Percentiles rank a stretch among this genome's conserved stretches.
Conservation (phyloP, 768 basidiomycete species). For the Pholiota conissans region DNA sequence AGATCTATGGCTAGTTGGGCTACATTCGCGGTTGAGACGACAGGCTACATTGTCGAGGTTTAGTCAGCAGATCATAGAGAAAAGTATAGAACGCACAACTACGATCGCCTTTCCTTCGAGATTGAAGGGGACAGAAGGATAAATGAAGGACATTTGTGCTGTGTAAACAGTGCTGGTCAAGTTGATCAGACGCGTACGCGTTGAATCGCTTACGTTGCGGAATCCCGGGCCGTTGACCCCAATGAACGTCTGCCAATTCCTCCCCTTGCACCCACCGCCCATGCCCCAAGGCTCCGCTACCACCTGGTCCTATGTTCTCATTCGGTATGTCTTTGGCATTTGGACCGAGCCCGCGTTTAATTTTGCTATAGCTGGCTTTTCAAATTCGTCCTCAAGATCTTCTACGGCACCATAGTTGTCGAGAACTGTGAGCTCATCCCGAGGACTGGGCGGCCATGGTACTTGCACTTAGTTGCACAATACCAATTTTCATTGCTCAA, state of each 20-base stretch:
- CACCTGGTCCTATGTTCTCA: slow-evolving; percentile 54
- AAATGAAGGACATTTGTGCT: slow-evolving; percentile 34
- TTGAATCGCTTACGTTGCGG: background rate
- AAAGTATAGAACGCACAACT: slow-evolving; percentile 36
- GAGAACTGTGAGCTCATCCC: slow-evolving; percentile 77
- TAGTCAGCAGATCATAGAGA: background rate
- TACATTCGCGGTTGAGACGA: slow-evolving; percentile 81
- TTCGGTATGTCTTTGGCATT: slow-evolving; percentile 50
- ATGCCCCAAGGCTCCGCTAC: slow-evolving; percentile 34
- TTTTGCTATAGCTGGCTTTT: slow-evolving; percentile 55
- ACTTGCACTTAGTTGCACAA: slow-evolving; percentile 12
- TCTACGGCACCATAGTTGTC: slow-evolving; percentile 87
- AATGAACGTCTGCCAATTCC: background rate
- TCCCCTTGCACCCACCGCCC: background rate
- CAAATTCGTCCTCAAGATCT: slow-evolving; percentile 84
- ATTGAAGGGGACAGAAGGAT: slow-evolving; percentile 24
- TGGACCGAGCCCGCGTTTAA: background rate
- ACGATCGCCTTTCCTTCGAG: slow-evolving; percentile 42
- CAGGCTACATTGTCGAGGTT: slow-evolving; percentile 41
- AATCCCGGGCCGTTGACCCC: background rate
- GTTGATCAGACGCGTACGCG: background rate
- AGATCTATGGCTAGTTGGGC: slow-evolving; percentile 79
- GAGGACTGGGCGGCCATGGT: slow-evolving; percentile 75
- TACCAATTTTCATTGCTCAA: slow-evolving; percentile 3
- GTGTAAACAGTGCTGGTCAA: too few species aligned